Evolutionary conservation across 1,139 yeast species (phyloP), one percentile per base, ranked within the genome.

Genomic region (Geotrichum bryndzae): DNA sequence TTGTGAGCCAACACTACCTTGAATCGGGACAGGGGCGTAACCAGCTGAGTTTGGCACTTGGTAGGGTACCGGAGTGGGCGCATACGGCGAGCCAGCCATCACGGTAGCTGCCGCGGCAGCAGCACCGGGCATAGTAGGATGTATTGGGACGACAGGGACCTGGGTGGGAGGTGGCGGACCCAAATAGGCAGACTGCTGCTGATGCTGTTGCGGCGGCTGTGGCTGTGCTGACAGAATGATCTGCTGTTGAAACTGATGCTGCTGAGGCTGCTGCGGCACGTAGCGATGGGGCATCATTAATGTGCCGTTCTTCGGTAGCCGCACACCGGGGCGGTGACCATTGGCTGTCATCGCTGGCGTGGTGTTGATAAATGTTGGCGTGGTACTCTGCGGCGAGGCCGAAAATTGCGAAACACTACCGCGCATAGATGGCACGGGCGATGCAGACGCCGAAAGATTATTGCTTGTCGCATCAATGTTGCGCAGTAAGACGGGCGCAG

Each of bases 401-500:
- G 48, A 41, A 41, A 41, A 41, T 23, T 41, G 48, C 18, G 48
- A 41, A 2, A 41, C 48, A 15, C 48, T 41, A 15, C 48, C 48
- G 10, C 48, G 48, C 48, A 41, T 41, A 41, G 48, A 41, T 10
- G 48, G 48, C 48, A 15, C 48, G 18, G 48, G 48, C 48, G 48
- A 41, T 2, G 48, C 48, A 7, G 48, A 41, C 4, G 48, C 48
- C 22, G 48, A 41, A 15, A 48, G 11, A 1, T 54, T n/a, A n/a
- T 15, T 35, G 4, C 29, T 46, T n/a, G 51, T 10, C 22, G 25
- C 33, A 10, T 22, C 33, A 18, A 45, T 46, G 66, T 4, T 69
- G 55, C 25, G 73, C 65, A 15, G 74, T 67, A 60, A 70, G 69
- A 53, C 74, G 72, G 61, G 74, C 68, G 61, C 70, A 68, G 54